Conservation (phyloP, 768 basidiomycete genomes). For the Mycena chlorophos region DNA sequence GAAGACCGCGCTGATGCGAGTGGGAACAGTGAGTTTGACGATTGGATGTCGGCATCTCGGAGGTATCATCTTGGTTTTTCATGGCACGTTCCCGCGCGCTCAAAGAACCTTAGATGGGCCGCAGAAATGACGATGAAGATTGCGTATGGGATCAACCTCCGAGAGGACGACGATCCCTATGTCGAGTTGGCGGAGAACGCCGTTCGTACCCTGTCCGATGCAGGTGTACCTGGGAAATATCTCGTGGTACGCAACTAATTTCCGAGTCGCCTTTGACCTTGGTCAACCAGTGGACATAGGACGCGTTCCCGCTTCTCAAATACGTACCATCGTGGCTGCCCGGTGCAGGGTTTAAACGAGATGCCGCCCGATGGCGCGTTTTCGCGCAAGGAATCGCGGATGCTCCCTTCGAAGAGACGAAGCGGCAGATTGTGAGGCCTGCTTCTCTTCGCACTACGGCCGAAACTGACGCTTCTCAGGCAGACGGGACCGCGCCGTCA, state of each 20-base stretch:
- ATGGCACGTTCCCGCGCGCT: background rate
- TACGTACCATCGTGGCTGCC: constrained; percentile 49
- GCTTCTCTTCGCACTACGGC: background rate
- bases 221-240: constrained; percentile 29
- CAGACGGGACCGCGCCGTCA: background rate
- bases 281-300: background rate
- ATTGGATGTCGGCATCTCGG: constrained; percentile 2
- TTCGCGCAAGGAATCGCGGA: constrained; percentile 35
- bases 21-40: background rate
- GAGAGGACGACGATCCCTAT: constrained; percentile 32
- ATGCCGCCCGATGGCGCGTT: constrained; percentile 37
- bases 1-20: background rate
- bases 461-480: background rate
- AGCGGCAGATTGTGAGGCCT: constrained; percentile 33
- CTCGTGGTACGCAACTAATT: constrained; percentile 32
- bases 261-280: constrained; percentile 20
- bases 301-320: constrained; percentile 29
- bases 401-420: constrained; percentile 36
- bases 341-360: constrained; percentile 47
- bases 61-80: constrained; percentile 1
- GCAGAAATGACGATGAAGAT: constrained; percentile 31
- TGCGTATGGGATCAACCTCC: constrained; percentile 33
- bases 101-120: constrained; percentile 10
- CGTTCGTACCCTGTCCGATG: constrained; percentile 23
- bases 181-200: constrained; percentile 29